Conservation (phyloP, 2,329 filamentous ascomycete genomes). For the Immersiporthe knoxdaviesiana region DNA sequence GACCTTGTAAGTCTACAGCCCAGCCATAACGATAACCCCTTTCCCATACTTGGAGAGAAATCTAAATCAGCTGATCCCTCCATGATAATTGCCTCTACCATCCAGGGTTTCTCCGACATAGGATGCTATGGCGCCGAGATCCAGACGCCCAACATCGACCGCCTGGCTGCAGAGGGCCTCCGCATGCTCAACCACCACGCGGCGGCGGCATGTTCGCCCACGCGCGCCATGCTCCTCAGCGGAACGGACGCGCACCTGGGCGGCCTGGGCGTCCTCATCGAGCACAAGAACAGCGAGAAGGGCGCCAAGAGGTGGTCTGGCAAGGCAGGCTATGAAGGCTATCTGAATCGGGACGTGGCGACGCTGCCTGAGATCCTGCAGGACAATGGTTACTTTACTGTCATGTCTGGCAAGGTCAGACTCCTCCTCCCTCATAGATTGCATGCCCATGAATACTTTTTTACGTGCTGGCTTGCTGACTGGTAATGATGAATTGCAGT, state of each 20-base stretch:
- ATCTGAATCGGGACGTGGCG: slow-evolving; percentile 40
- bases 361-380: slow-evolving; percentile 40
- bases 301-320: background rate
- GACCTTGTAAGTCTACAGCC: background rate
- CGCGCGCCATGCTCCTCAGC: slow-evolving; percentile 40
- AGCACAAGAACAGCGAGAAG: slow-evolving; percentile 30
- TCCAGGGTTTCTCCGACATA: slow-evolving; percentile 25
- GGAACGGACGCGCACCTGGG: slow-evolving; percentile 36
- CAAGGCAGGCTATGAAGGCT: slow-evolving; percentile 38
- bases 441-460: no score
- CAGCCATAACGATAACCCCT: no score
- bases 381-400: slow-evolving; percentile 39
- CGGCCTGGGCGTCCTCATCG: slow-evolving; percentile 34
- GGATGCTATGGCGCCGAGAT: slow-evolving; percentile 28
- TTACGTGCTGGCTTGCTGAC: background rate
- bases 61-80: background rate
- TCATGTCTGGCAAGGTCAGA: slow-evolving; percentile 40
- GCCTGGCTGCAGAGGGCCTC: slow-evolving; percentile 27
- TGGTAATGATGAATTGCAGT: slow-evolving; percentile 22
- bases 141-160: slow-evolving; percentile 25
- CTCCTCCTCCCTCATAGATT: no score
- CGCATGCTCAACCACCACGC: slow-evolving; percentile 29
- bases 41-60: background rate
- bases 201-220: slow-evolving; percentile 33
- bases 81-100: no score